Base-by-base conservation (phyloP, 768 basidiomycete genomes). In the Boletus insuetus region DNA sequence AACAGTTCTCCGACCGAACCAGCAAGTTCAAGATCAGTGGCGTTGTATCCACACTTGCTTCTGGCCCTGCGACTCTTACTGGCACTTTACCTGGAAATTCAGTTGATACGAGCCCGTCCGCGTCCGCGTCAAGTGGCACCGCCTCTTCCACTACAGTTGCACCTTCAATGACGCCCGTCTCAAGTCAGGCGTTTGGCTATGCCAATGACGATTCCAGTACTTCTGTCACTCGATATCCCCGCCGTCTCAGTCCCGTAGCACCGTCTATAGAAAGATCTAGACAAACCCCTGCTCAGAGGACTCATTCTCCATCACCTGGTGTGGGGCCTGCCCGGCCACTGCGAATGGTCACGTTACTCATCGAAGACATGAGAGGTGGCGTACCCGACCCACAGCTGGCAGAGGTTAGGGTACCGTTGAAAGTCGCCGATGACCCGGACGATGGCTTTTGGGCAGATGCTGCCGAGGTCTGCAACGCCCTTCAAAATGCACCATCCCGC, bases 401-500 rank as follows among this genome's bases (percentile, higher is more conserved):
- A 2, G 89, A 91, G 66, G 81, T 91, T 19, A 78, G 73, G 37
- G 78, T 89, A 31, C 80, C 79, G n/a, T 67, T 90, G 37, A 79
- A 69, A 62, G 62, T 66, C 6, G 74, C 77, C 4, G 78, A 80
- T 34, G 69, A 79, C 53, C 70, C 73, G 6, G 75, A 76, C 37
- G 84, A 81, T 59, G 82, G 84, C 6, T 86, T 78, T 61, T 90
- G 88, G 88, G 87, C 82, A 7, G 82, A 87, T 64, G 86, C 87
- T 3, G 76, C 77, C 58, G 82, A 87, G 35, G 73, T 91, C 38
- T 77, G 79, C 44, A 71, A 79, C 13, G 75, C 76, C 54, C 75
- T 90, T 22, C 88, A 91, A 66, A 60, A 67, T 0, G 76, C 83
- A 24, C 82, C 87, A 12, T 80, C 84, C 12, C 76, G 86, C 56